Conservation (phyloP, 129 eudicot species). For the Heracleum sosnowskyi region DNA sequence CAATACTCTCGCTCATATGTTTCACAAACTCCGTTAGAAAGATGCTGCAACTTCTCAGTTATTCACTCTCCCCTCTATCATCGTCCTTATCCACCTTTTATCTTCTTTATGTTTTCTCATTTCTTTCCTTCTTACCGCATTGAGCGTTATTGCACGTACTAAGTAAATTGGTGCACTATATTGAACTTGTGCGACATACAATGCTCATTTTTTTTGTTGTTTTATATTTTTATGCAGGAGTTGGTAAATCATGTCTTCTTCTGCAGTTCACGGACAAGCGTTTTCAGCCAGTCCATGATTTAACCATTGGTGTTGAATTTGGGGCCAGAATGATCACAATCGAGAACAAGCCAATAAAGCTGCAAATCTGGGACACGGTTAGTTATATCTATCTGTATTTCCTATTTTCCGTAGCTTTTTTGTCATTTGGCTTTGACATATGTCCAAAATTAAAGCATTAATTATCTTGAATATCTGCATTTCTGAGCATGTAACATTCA, state of each 20-base stretch:
- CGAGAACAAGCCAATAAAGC: slow-evolving; percentile 77
- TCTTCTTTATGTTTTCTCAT: background rate
- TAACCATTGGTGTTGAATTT: slow-evolving; percentile 94
- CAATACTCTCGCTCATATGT: background rate
- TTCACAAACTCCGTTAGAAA: background rate
- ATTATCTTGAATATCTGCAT: background rate
- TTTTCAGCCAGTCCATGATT: slow-evolving; percentile 90
- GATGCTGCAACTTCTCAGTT: background rate
- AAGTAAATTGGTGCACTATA: background rate
- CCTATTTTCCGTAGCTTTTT: background rate
- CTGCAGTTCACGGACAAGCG: slow-evolving; percentile 96
- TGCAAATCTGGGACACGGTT: slow-evolving; percentile 83
- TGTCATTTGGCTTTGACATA: background rate
- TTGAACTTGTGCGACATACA: background rate
- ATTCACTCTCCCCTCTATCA: background rate
- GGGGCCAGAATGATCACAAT: slow-evolving; percentile 96
- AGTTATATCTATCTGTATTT: slow-evolving; percentile 7
- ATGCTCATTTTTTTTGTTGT: background rate
- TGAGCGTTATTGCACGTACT: background rate
- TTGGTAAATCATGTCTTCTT: slow-evolving; percentile 82
- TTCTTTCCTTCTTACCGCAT: background rate
- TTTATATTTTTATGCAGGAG: slow-evolving; percentile 27
- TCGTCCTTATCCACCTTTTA: background rate
- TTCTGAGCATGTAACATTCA: background rate
- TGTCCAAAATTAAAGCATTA: background rate